These are phyloP conservation scores for Alternaria arbusti DNA, from an alignment of 2,329 filamentous ascomycete genomes.

Conservation along the genomic window DNA sequence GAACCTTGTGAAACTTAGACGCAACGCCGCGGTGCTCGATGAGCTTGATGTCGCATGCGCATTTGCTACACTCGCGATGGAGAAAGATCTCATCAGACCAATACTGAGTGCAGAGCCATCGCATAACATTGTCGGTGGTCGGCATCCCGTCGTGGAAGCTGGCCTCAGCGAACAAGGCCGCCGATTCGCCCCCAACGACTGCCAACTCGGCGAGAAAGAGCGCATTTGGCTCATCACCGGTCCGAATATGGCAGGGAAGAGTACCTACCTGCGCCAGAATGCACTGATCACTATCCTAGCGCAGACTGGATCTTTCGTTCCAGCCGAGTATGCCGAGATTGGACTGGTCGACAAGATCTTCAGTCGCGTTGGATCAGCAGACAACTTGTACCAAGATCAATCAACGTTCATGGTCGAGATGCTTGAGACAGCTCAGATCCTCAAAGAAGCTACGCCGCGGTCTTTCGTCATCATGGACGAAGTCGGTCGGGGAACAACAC, in stretches of 20 bases:
- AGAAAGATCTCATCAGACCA: slow-evolving; percentile 77
- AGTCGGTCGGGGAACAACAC: slow-evolving; percentile 91
- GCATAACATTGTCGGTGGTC: slow-evolving; percentile 82
- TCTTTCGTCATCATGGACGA: slow-evolving; percentile 98
- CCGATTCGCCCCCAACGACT: slow-evolving; percentile 85
- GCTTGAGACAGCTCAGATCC: slow-evolving; percentile 91
- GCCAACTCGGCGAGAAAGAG: slow-evolving; percentile 77
- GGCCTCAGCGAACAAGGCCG: slow-evolving; percentile 81
- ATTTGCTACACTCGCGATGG: slow-evolving; percentile 78
- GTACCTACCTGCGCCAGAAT: slow-evolving; percentile 93
- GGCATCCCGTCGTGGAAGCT: slow-evolving; percentile 90
- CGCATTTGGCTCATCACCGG: slow-evolving; percentile 73
- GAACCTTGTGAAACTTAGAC: slow-evolving; percentile 83
- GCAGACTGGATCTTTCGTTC: slow-evolving; percentile 91
- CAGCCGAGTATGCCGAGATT: slow-evolving; percentile 82
- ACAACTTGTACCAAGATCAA: slow-evolving; percentile 92
- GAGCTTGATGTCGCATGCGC: slow-evolving; percentile 90
- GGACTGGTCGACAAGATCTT: slow-evolving; percentile 97
- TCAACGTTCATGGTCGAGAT: slow-evolving; percentile 99
- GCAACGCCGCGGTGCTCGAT: slow-evolving; percentile 89
- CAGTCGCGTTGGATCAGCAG: slow-evolving; percentile 84
- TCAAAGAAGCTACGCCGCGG: slow-evolving; percentile 80
- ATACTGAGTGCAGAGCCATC: slow-evolving; percentile 66
- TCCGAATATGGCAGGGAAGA: slow-evolving; percentile 99
- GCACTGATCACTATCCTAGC: slow-evolving; percentile 92